These are phyloP conservation scores for Elaeis guineensis DNA, from an alignment of 176 grass and related monocot species.

Conservation along the genomic window DNA sequence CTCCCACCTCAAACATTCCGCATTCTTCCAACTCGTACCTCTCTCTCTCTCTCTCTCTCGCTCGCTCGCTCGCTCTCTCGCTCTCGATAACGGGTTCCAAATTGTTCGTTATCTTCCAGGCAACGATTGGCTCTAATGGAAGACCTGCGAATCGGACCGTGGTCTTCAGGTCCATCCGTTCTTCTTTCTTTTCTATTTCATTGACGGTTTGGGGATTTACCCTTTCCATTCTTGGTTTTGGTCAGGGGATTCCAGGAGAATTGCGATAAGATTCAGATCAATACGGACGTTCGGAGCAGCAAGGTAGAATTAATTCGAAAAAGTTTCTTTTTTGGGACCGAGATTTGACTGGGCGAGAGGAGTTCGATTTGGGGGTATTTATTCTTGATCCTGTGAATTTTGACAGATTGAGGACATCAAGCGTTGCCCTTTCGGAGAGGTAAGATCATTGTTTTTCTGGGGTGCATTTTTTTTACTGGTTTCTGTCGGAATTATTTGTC, in stretches of 20 bases:
- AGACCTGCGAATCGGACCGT: slow-evolving; percentile 80
- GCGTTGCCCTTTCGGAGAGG: slow-evolving; percentile 54
- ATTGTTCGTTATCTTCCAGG: slow-evolving; percentile 26
- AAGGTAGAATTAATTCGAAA: slow-evolving; percentile 30
- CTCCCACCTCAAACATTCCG: slow-evolving; percentile 70
- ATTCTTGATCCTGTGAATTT: not conserved
- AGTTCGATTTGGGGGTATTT: not conserved
- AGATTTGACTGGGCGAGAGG: not conserved
- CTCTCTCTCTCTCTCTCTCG: not conserved
- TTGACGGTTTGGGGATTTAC: not conserved
- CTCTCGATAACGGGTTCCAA: too few relatives aligned
- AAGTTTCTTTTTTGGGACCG: not conserved
- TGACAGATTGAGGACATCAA: slow-evolving; percentile 60
- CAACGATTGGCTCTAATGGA: slow-evolving; percentile 43
- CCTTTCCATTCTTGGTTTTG: not conserved
- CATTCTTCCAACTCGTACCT: slow-evolving; percentile 75
- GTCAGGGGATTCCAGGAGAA: slow-evolving; percentile 69
- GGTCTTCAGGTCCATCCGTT: slow-evolving; percentile 53
- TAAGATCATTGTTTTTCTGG: slow-evolving; percentile 16
- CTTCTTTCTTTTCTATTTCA: not conserved
- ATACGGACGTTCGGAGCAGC: slow-evolving; percentile 58
- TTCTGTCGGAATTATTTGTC: too few relatives aligned
- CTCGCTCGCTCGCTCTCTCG: not conserved
- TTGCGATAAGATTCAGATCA: slow-evolving; percentile 79
- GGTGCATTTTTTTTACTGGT: too few relatives aligned